Base-by-base conservation (phyloP, 805 yeast genomes). In the Aciculoconidium aculeatum region DNA sequence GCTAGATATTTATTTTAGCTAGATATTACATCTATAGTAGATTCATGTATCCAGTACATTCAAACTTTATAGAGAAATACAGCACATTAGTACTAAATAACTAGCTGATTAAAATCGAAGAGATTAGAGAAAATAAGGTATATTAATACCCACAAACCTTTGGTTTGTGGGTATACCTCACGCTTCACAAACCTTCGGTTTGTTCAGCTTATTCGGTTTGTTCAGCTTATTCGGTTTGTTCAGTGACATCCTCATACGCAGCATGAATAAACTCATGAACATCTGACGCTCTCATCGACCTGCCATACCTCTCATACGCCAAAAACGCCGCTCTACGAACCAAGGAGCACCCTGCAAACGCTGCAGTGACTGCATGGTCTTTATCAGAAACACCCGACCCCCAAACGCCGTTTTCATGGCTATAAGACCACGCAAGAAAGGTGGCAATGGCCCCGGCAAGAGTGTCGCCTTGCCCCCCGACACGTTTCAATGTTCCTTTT, bases 401-500 rank as follows among this genome's bases (percentile, higher is more conserved):
- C 88, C 94, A 84, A 2, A 79, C 45, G 3, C 62, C 53, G 17
- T 66, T 46, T 35, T 72, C 69, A 48, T 83, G 80, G 8, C 80
- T 79, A 14, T 69, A 49, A 5, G 82, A 75, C 94, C 95, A 90
- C 4, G 85, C 83, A 18, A 83, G 47, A 45, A 90, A 64, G 0
- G 95, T 80, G 1, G 88, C 87, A n/a, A 87, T 57, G 14, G 84
- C 63, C 0, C 98, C 98, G 1, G 90, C 74, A 21, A 92, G 53
- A 0, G 96, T 82, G 45, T 92, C 98, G 15, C 98, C 98, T 58
- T 92, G 97, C 0, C 98, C 98, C 8, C 96, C 96, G 6, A 84
- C 94, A 31, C 98, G 67, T 47, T 84, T 80, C 28, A 60, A 55
- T 5, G 92, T 79, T 1, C 97, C 96, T 10, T 51, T 44, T 17